Evolutionary conservation across 768 basidiomycete species (phyloP), one percentile per base, ranked within the genome.

Genomic region (Sarcodon sp.): DNA sequence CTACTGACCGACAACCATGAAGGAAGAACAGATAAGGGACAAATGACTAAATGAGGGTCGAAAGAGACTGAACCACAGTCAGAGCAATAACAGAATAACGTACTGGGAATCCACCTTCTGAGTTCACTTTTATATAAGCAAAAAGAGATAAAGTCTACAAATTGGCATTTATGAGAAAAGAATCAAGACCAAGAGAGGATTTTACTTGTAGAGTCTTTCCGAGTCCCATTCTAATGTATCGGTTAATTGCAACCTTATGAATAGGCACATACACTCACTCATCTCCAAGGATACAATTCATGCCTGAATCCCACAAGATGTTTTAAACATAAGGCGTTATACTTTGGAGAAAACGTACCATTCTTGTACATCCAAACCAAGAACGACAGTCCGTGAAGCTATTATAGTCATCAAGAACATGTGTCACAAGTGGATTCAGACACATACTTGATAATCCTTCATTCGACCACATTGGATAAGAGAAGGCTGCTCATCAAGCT

Each of bases 251-350:
- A 6, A 12, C 12, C 43, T 31, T 7, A 13, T 31, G 13, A 3
- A 16, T 7, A 18, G 33, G 35, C 21, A 36, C 39, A 21, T 31
- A 15, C 21, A 65, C 71, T 52, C 56, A 77, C 76, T 77, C 79
- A 53, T 87, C 84, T 31, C 80, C 84, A 1, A 87, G 67, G 49
- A 87, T 80, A 58, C 79, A 77, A 52, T 78, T 83, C 70, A 83
- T 74, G 12, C 77, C 76, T 77, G 51, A 15, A 15, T 3, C 21
- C 21, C 4, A 43, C 38, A 35, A 36, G 41, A 41, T 33, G 47
- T 8, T 8, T 39, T 35, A 35, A 12, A 44, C 18, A n/a, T 44
- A 13, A 34, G 1, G 11, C 4, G 33, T n/a, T 9, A 12, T 16
- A 16, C 12, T 18, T 35, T 18, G 3, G 4, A 46, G 35, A 33